Evolutionary conservation across 2,329 filamentous ascomycete species (phyloP).

Genomic region (Cadophora luteo-olivacea): DNA sequence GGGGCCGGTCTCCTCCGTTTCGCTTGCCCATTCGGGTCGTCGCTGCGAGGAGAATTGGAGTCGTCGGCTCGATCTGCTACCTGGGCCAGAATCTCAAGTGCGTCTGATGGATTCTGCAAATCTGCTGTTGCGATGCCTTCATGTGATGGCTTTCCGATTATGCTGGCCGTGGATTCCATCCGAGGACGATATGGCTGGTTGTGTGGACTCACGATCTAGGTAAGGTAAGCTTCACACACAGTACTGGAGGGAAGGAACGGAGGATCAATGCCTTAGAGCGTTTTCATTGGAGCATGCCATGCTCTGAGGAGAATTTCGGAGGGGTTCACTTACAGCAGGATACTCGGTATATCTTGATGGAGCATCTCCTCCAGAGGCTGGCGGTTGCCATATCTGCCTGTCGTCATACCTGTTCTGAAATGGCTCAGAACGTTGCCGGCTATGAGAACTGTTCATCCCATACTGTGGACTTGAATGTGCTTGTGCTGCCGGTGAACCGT

Average conservation of each 20-base stretch:
- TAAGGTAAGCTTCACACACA: constrained; percentile 14
- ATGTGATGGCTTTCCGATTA: constrained; percentile 31
- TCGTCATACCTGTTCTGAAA: constrained; percentile 35
- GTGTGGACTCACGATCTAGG: constrained; percentile 31
- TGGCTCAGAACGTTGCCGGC: constrained; percentile 25
- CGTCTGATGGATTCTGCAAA: constrained; percentile 45
- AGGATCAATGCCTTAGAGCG: not conserved
- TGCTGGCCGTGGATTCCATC: constrained; percentile 31
- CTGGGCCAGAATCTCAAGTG: constrained; percentile 43
- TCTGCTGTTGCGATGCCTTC: constrained; percentile 43
- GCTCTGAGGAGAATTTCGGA: no score
- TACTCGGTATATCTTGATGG: constrained; percentile 34
- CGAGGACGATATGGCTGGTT: constrained; percentile 31
- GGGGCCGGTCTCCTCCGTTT: constrained; percentile 25
- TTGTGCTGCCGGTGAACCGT: constrained; percentile 16
- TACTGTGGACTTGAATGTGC: constrained; percentile 15
- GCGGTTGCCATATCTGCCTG: constrained; percentile 30
- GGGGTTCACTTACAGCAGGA: constrained; percentile 30
- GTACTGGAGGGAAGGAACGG: not conserved
- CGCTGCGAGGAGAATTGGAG: constrained; percentile 38
- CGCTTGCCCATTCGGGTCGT: constrained; percentile 29
- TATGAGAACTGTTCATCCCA: constrained; percentile 19
- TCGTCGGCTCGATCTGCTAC: constrained; percentile 43
- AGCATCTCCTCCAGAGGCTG: constrained; percentile 31
- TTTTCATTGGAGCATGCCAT: no score